phyloP scores from a whole-genome alignment of 2,329 filamentous ascomycete genomes.

The Sphaerulina vaccinii region DNA sequence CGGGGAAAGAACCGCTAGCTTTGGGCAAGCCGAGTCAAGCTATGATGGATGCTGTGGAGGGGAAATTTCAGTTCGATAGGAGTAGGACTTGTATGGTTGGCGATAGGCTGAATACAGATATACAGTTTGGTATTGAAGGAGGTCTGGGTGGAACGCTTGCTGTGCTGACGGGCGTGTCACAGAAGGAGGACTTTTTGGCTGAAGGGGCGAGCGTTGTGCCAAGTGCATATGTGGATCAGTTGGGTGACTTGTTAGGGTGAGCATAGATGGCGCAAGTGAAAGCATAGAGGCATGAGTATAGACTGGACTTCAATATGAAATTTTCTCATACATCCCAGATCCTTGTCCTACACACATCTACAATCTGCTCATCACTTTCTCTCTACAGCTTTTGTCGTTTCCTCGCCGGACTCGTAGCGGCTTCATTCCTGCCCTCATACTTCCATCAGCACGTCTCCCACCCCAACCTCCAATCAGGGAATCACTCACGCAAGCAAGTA shows the following conservation, averaged over 20 bases:
- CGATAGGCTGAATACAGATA: conserved; percentile 91
- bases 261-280: background rate
- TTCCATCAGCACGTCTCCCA: conserved; percentile 16
- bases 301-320: no score
- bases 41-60: conserved; percentile 99
- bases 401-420: conserved; percentile 7
- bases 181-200: conserved; percentile 78
- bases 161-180: conserved; percentile 85
- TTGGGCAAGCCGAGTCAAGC: conserved; percentile 95
- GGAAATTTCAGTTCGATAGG: conserved; percentile 87
- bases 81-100: conserved; percentile 91
- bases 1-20: conserved; percentile 66
- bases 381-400: conserved; percentile 16
- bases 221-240: conserved; percentile 76
- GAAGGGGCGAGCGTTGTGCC: conserved; percentile 69
- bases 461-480: conserved; percentile 1
- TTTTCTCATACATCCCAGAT: conserved; percentile 5
- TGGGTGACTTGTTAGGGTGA: conserved; percentile 67
- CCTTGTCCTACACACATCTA: conserved; percentile 3
- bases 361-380: conserved; percentile 4
- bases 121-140: conserved; percentile 89
- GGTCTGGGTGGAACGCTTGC: conserved; percentile 86
- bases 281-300: background rate
- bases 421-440: conserved; percentile 9
- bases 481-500: conserved; percentile 53